A percentile compares a stretch with the other conserved stretches of the same genome.
Evolutionary conservation across 2,329 filamentous ascomycete genomes (phyloP).

Genomic region (Ceratocystis alfenasii): DNA sequence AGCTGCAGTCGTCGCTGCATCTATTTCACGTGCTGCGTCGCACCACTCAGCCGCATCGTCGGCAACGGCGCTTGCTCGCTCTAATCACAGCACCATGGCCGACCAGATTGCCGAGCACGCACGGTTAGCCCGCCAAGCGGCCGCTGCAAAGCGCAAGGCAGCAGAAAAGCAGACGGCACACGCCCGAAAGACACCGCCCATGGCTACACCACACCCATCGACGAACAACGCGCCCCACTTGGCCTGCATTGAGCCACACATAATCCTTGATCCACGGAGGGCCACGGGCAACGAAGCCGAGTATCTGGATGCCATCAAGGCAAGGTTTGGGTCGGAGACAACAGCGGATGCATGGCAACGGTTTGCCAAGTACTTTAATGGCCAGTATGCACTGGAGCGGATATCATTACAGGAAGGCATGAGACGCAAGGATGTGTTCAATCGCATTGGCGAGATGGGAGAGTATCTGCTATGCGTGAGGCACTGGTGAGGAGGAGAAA

Average conservation of each 20-base stretch:
- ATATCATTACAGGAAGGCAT: constrained; percentile 75
- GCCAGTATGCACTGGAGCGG: constrained; percentile 70
- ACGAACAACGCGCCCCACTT: constrained; percentile 47
- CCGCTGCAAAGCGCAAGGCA: constrained; percentile 42
- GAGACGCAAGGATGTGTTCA: constrained; percentile 72
- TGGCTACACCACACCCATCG: constrained; percentile 43
- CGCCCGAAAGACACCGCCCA: constrained; percentile 39
- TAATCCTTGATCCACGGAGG: constrained; percentile 67
- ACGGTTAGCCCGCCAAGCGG: constrained; percentile 47
- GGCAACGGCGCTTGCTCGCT: constrained; percentile 22
- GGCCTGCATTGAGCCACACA: constrained; percentile 46
- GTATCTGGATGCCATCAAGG: constrained; percentile 51
- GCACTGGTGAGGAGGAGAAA: constrained; percentile 46
- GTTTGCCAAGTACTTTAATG: constrained; percentile 80
- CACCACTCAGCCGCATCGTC: constrained; percentile 16
- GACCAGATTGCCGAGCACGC: constrained; percentile 49
- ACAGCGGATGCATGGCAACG: constrained; percentile 57
- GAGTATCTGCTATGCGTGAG: constrained; percentile 56
- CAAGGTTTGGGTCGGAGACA: constrained; percentile 38
- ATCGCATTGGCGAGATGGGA: constrained; percentile 50
- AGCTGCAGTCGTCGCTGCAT: constrained; percentile 22
- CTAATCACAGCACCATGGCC: constrained; percentile 32
- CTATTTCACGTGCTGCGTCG: constrained; percentile 16
- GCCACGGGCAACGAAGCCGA: constrained; percentile 67
- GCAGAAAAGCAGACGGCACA: constrained; percentile 46